These are phyloP conservation scores for Capsicum rhomboideum DNA, from an alignment of 257 asterid genomes.

Conservation along the genomic window DNA sequence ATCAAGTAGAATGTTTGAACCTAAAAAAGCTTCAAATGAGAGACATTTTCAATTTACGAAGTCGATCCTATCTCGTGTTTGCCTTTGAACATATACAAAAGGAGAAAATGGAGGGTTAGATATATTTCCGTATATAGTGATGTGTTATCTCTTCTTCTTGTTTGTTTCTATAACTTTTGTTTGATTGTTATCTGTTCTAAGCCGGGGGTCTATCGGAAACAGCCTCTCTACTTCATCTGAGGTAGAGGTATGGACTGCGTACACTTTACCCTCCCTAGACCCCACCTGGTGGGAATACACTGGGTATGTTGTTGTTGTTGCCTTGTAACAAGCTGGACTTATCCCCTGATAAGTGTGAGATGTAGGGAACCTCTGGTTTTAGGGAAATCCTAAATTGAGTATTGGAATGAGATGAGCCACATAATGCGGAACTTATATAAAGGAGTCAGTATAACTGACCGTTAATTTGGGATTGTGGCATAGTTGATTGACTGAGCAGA, in stretches of 20 bases:
- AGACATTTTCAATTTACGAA: not conserved
- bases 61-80: not conserved
- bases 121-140: no score
- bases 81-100: not conserved
- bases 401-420: not conserved
- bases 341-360: not conserved
- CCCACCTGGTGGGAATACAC: no score
- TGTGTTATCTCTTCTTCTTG: no score
- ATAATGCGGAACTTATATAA: not conserved
- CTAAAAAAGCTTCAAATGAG: not conserved
- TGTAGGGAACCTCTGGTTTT: not conserved
- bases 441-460: not conserved
- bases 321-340: not conserved
- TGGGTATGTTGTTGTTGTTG: no score
- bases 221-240: no score
- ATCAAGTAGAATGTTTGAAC: not conserved
- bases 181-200: no score
- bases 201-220: no score
- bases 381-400: not conserved
- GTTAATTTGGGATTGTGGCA: not conserved
- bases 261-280: no score
- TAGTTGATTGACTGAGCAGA: not conserved
- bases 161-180: no score
- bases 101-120: not conserved
- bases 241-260: no score